Evolutionary conservation across 352 stramenopile genomes (phyloP).

Genomic region (Phytophthora sp.): DNA sequence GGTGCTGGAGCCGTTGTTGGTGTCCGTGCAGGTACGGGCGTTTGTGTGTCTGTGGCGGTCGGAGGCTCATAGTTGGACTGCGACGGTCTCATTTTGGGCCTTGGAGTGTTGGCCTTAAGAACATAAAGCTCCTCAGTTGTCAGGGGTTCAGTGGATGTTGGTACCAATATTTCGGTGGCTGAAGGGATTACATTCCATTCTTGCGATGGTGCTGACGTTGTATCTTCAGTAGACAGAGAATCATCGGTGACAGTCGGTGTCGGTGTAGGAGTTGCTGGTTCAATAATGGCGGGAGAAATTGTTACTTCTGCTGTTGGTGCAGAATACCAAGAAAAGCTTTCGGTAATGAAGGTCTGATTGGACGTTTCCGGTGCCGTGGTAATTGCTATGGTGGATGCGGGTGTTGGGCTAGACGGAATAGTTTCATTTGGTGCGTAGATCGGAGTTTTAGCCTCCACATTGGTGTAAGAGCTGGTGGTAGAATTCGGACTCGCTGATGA

Average conservation of each 20-base stretch:
- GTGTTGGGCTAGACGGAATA: not conserved
- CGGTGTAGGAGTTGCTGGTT: not conserved
- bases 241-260: not conserved
- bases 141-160: not conserved
- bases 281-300: no score
- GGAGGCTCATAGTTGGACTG: conserved; percentile 5
- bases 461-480: not conserved
- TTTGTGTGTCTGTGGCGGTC: conserved; percentile 9
- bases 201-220: not conserved
- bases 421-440: conserved; percentile 3
- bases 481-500: no score
- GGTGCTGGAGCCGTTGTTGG: not conserved
- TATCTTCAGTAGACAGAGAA: not conserved
- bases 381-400: not conserved
- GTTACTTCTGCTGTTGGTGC: not conserved
- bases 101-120: not conserved
- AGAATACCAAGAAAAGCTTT: not conserved
- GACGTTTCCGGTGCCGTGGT: not conserved
- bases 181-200: not conserved
- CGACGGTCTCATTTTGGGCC: not conserved
- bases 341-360: not conserved
- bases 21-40: conserved; percentile 1
- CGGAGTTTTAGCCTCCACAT: conserved; percentile 2
- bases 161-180: not conserved
- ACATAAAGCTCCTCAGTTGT: not conserved